Percentiles rank a stretch among this genome's conserved stretches.
Evolutionary conservation across 2,329 filamentous ascomycete species (phyloP).

Genomic region (Graphilbum ipis-grandicollis): DNA sequence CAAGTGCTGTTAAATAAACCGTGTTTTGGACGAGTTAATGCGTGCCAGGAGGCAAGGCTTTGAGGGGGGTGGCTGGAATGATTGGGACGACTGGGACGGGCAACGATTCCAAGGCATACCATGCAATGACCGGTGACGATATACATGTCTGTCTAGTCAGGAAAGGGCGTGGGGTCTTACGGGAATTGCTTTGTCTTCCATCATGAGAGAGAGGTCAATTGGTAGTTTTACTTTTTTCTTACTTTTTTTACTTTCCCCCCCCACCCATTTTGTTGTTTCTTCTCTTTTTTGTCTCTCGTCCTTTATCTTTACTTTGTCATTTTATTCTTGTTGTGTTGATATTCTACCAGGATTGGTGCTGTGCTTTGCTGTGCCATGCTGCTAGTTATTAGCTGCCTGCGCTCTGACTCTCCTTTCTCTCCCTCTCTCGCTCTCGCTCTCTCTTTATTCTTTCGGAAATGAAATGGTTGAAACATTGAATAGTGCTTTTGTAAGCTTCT

Average conservation of each 20-base stretch:
- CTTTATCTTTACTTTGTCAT: neutral
- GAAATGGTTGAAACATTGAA: neutral
- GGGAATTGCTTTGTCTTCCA: neutral
- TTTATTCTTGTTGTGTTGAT: neutral
- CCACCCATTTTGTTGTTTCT: neutral
- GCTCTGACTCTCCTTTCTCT: neutral
- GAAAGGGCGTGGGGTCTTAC: neutral
- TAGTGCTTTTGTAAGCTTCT: neutral
- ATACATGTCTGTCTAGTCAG: conserved; percentile 2
- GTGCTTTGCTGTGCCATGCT: neutral
- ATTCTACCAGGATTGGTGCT: neutral
- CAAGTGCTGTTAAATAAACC: conserved; percentile 53
- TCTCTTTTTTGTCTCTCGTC: neutral
- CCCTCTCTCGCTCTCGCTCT: neutral
- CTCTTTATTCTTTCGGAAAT: neutral
- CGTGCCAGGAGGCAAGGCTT: neutral
- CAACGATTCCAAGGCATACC: conserved; percentile 5
- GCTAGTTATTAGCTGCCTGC: neutral
- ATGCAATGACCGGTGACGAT: conserved; percentile 4
- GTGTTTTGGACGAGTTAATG: neutral
- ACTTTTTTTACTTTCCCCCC: neutral
- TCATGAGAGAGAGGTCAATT: neutral
- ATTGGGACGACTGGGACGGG: conserved; percentile 3
- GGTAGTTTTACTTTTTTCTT: conserved; percentile 1
- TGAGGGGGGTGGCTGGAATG: neutral